Conservation (phyloP, 768 basidiomycete genomes). For the Tephrocybe rancida region DNA sequence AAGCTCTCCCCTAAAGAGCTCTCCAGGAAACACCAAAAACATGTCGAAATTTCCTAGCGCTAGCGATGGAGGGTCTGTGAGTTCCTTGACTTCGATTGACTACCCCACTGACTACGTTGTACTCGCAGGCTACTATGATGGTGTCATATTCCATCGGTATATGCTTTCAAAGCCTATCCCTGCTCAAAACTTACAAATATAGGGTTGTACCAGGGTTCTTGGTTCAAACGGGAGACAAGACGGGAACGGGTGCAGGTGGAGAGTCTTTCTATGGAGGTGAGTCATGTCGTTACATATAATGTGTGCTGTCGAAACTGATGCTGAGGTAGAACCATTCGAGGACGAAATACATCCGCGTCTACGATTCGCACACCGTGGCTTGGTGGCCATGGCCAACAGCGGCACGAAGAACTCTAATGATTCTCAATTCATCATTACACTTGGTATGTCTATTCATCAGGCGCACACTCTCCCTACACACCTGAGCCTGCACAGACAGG, state of each 20-base stretch:
- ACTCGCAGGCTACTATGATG: constrained; percentile 87
- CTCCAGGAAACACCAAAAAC: constrained; percentile 89
- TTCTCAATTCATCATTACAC: constrained; percentile 94
- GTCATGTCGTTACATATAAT: constrained; percentile 5
- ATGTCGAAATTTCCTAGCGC: constrained; percentile 87
- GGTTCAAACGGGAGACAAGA: constrained; percentile 93
- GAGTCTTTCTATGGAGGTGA: constrained; percentile 93
- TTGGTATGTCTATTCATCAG: constrained; percentile 50
- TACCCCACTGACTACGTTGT: background rate
- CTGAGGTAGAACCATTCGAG: constrained; percentile 76
- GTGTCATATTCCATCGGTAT: constrained; percentile 91
- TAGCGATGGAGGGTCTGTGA: constrained; percentile 86
- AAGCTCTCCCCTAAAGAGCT: background rate
- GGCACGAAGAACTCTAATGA: constrained; percentile 88
- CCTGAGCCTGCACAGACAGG: constrained; percentile 52
- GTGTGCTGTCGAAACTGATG: background rate
- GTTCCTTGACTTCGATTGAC: constrained; percentile 11
- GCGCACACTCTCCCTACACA: background rate
- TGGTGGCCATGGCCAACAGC: constrained; percentile 94
- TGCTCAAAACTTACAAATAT: background rate
- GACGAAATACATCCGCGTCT: constrained; percentile 94
- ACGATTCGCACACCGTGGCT: constrained; percentile 85
- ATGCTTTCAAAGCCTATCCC: constrained; percentile 1
- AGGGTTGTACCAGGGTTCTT: constrained; percentile 89
- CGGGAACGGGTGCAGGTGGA: constrained; percentile 89